Evolutionary conservation across 2,329 filamentous ascomycete species (phyloP), one percentile per base, ranked within the genome.

Genomic region (Neonectria magnoliae): DNA sequence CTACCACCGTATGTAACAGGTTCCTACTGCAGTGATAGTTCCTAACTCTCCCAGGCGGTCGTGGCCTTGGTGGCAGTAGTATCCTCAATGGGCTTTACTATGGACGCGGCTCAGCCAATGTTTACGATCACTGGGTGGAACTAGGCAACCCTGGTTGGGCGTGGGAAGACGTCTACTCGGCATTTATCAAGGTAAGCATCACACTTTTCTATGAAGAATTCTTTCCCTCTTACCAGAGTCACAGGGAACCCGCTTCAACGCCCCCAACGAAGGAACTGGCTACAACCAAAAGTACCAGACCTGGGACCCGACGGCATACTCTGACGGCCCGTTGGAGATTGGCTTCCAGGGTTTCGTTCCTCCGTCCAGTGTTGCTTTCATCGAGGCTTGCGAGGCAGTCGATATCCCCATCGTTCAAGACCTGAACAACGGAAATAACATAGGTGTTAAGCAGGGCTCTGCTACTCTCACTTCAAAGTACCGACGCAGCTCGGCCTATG

Each of bases 311-410:
- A 31, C 52, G 5, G 73, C 70, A 13, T 75, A 75, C 50, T 60
- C 65, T 45, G 65, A 75, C 33, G 71, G 73, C 0, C 73, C 73
- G 1, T 64, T 75, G 7, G 53, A 75, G 65, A 65, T 75, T 18
- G 69, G 65, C 27, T 71, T 56, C 54, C 70, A 75, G 52, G 71
- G 73, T 6, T 75, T 74, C 60, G 75, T 77, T 29, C 73, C 73
- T n/a, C 67, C 68, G 13, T 73, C 75, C 6, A 71, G 71, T 25
- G 65, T 71, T 6, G 75, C 66, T 36, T 78, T 75, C 59, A 72
- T 75, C 36, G 64, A 69, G n/a, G 60, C 67, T 29, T 60, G 63
- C 48, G 70, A 68, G 20, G 70, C 69, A 5, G 56, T 65, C 16
- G 66, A 59, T 51, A 69, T 70, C 8, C 73, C 65, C 16, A 68